These are phyloP conservation scores for Protomyces macrosporus DNA, from an alignment of 1,139 yeast genomes.

Conservation along the genomic window DNA sequence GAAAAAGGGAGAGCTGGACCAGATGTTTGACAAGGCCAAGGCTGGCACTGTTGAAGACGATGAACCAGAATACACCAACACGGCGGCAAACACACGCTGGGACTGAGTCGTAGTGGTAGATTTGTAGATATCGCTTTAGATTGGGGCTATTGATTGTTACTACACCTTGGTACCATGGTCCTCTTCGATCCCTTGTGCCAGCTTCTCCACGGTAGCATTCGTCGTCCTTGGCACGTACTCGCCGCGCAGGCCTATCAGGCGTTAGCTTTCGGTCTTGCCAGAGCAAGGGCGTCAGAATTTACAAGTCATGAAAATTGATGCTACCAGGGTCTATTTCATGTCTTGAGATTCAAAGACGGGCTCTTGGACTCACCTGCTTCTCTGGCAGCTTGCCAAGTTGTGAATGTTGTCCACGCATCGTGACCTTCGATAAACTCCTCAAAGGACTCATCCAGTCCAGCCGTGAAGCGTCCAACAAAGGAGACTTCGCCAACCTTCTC, in stretches of 20 bases:
- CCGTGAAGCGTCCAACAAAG: constrained; percentile 22
- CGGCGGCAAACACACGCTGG: constrained; percentile 12
- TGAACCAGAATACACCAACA: constrained; percentile 17
- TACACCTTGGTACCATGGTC: not conserved
- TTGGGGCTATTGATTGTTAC: too few species aligned
- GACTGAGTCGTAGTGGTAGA: not conserved
- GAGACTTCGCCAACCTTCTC: constrained; percentile 24
- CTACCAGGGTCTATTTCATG: not conserved
- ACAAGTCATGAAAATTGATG: too few species aligned
- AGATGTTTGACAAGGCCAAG: constrained; percentile 21
- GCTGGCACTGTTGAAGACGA: constrained; percentile 1
- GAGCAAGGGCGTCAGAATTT: too few species aligned
- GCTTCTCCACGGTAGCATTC: not conserved
- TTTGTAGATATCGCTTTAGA: too few species aligned
- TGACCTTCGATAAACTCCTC: constrained; percentile 15
- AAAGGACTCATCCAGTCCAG: constrained; percentile 12
- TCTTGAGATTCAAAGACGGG: not conserved
- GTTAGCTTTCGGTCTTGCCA: too few species aligned
- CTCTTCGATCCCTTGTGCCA: not conserved
- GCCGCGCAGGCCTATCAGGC: not conserved
- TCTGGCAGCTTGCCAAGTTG: constrained; percentile 22
- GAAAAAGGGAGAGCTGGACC: constrained; percentile 12
- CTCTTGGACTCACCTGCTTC: constrained; percentile 19
- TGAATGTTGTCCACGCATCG: constrained; percentile 18
- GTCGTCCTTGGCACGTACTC: not conserved